These are phyloP conservation scores for Tetradesmus lagerheimii DNA, from an alignment of 139 green algal species.

Conservation along the genomic window DNA sequence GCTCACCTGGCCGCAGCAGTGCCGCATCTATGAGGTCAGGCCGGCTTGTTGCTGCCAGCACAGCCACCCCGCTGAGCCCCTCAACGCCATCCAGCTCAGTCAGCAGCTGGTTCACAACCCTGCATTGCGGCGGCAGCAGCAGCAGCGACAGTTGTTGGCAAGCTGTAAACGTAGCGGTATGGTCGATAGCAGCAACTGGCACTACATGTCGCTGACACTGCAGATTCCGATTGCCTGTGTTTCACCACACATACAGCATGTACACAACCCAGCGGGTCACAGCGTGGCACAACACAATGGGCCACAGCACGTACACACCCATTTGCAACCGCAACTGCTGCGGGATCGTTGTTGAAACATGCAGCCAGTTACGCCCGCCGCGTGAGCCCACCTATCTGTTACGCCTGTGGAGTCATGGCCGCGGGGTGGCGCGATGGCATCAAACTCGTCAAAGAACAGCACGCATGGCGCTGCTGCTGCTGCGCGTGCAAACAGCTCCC, in stretches of 20 bases:
- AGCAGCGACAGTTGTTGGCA: too few species aligned
- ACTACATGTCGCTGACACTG: too few species aligned
- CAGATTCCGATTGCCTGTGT: too few species aligned
- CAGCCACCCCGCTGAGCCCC: slow-evolving; percentile 87
- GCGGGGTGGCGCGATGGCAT: slow-evolving; percentile 93
- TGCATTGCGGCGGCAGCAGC: slow-evolving; percentile 27
- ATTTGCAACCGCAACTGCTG: too few species aligned
- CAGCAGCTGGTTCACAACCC: slow-evolving; percentile 97
- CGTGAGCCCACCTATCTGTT: slow-evolving; percentile 74
- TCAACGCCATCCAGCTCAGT: slow-evolving; percentile 99
- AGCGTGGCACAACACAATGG: too few species aligned
- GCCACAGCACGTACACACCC: too few species aligned
- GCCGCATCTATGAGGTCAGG: slow-evolving; percentile 94
- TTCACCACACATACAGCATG: too few species aligned
- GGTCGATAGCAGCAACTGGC: too few species aligned
- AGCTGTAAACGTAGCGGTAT: too few species aligned
- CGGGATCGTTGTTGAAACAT: too few species aligned
- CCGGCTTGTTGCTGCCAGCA: slow-evolving; percentile 94
- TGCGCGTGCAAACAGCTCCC: slow-evolving; percentile 92
- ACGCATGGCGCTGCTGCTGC: slow-evolving; percentile 89
- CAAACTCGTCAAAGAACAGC: slow-evolving; percentile 99
- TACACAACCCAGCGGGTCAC: too few species aligned
- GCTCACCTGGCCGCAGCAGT: slow-evolving; percentile 89
- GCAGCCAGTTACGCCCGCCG: background rate
- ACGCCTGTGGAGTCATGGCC: slow-evolving; percentile 97